A percentile compares a stretch with the other conserved stretches of the same genome.
Conservation (phyloP, 2,329 filamentous ascomycete genomes). For the Monosporascus cannonballus region DNA sequence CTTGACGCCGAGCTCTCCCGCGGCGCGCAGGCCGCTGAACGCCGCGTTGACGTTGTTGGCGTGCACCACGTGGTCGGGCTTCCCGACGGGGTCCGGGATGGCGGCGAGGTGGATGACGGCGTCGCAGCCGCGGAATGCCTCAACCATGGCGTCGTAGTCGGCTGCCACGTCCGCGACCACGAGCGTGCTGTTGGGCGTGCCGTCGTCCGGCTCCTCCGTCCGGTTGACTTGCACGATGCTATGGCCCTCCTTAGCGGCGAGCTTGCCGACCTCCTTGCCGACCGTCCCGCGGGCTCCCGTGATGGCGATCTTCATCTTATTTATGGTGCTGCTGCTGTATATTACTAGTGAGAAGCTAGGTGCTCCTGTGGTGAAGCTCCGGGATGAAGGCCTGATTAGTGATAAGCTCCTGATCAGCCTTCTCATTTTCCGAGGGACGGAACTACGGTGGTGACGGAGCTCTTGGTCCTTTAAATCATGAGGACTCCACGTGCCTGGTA, state of each 20-base stretch:
- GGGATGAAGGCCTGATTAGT: too few species aligned
- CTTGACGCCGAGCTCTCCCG: constrained; percentile 27
- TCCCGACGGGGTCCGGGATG: constrained; percentile 29
- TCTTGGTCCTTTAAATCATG: too few species aligned
- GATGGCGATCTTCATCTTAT: constrained; percentile 33
- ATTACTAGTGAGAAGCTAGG: too few species aligned
- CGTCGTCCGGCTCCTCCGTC: constrained; percentile 22
- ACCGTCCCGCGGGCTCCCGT: constrained; percentile 30
- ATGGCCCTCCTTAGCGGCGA: constrained; percentile 25
- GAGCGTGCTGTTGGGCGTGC: constrained; percentile 22
- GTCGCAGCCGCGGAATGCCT: constrained; percentile 23
- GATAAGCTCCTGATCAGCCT: too few species aligned
- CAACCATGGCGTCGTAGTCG: constrained; percentile 21
- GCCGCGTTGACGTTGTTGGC: constrained; percentile 31
- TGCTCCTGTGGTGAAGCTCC: too few species aligned
- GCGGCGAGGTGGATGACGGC: constrained; percentile 32
- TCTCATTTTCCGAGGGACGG: too few species aligned
- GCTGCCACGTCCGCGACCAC: constrained; percentile 21
- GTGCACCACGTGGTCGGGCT: constrained; percentile 25
- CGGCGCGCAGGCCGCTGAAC: constrained; percentile 33
- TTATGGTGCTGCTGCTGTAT: background rate
- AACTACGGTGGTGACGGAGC: too few species aligned
- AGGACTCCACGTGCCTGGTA: too few species aligned
- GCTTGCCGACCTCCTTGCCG: constrained; percentile 23
- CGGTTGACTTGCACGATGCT: constrained; percentile 28